Base-by-base conservation (phyloP, 164 flowering plant genomes). In the Euptelea pleiosperma region DNA sequence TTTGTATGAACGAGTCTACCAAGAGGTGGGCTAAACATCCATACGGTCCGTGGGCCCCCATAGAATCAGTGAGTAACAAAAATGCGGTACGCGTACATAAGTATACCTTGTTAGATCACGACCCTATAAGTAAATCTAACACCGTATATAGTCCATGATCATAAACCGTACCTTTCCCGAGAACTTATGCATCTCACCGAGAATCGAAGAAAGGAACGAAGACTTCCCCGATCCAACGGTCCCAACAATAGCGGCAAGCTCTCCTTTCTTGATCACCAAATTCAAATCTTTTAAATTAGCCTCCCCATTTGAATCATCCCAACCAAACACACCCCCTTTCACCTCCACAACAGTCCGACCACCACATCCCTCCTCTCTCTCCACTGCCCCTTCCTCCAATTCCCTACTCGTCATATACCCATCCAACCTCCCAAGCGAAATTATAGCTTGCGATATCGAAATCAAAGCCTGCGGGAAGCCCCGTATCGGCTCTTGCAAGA, bases 221-320 rank as follows among this genome's bases (percentile, higher is more conserved):
- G 98, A 87, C 61, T 93, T 93, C 30, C 98, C 97, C 0, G 95
- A 84, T 41, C 96, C 99, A 24, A 93, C 99, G 9, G 87, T 88
- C 36, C 99, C 99, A 22, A 90, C 99, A 52, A 93, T 69, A 2
- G 97, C 90, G 0, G 95, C 72, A 34, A 93, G 76, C 40, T 86
- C 78, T 3, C 97, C 96, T 62, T 78, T 82, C 46, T 71, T 79
- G 11, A 93, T 75, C 61, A 64, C 62, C 61, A 93, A 69, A 62
- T 82, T 81, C 36, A 93, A 46, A 52, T 77, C 57, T 63, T 65
- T 83, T 60, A 88, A 49, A 34, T 64, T 78, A 18, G 25, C 73
- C 0, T 77, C 85, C 1, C 55, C 69, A 19, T 58, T 65, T 29
- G 77, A 90, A 61, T 92, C 96, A 43, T 87, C 96, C 98, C 97